phyloP scores from a whole-genome alignment of 176 grass and related monocot genomes.

The Coix lacrymajobi region DNA sequence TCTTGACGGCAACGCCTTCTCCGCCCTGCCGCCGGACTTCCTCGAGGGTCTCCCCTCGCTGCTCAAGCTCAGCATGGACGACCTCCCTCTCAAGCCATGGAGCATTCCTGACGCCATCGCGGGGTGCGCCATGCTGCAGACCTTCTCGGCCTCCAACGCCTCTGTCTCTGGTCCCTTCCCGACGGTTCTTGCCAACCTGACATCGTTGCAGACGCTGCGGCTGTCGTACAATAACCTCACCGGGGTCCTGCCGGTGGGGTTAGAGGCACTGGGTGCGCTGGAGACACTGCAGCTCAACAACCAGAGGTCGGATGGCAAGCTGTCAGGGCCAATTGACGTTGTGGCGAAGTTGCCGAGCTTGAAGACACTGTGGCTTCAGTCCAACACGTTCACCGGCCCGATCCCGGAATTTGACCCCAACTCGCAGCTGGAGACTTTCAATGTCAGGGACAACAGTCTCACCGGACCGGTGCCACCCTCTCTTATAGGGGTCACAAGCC shows the following conservation, averaged over 20 bases:
- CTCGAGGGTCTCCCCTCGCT: conserved; percentile 44
- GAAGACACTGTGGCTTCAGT: conserved; percentile 59
- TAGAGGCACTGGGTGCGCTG: conserved; percentile 31
- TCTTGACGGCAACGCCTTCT: conserved; percentile 60
- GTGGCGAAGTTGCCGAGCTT: conserved; percentile 52
- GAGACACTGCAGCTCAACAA: conserved; percentile 72
- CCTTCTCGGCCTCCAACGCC: conserved; percentile 56
- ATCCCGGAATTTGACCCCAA: conserved; percentile 59
- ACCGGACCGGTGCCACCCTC: conserved; percentile 60
- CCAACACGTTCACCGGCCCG: conserved; percentile 65
- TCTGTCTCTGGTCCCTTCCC: conserved; percentile 50
- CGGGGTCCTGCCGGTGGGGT: conserved; percentile 39
- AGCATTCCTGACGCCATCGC: conserved; percentile 34
- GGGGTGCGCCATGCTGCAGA: conserved; percentile 23
- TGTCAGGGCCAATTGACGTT: conserved; percentile 61
- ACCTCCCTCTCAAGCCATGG: conserved; percentile 55
- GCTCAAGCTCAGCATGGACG: conserved; percentile 38
- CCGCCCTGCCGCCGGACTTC: conserved; percentile 50
- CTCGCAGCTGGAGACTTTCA: conserved; percentile 48
- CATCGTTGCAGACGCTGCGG: conserved; percentile 37
- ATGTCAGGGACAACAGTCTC: conserved; percentile 73
- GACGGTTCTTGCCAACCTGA: conserved; percentile 41
- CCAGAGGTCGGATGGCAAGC: conserved; percentile 42
- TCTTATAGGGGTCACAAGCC: conserved; percentile 19
- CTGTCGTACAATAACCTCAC: conserved; percentile 72